Percentiles rank a stretch among this genome's conserved stretches.
These are phyloP conservation scores for Coffea humblotiana DNA, from an alignment of 305 asterid species.

Conservation along the genomic window DNA sequence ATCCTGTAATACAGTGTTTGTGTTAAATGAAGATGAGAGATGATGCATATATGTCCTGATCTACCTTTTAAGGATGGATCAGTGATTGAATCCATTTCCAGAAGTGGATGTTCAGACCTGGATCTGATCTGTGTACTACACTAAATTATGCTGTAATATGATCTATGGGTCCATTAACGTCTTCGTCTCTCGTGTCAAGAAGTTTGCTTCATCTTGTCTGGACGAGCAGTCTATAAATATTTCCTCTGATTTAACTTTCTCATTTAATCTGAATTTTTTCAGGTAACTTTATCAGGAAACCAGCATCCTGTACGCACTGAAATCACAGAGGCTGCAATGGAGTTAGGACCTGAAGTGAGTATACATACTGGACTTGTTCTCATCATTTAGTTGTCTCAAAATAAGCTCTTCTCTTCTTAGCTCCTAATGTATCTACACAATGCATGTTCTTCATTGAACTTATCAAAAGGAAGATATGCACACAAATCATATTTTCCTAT, in stretches of 20 bases:
- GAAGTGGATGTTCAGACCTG: neutral
- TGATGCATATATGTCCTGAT: neutral
- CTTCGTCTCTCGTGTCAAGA: neutral
- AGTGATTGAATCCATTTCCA: neutral
- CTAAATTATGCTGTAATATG: neutral
- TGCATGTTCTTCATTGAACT: neutral
- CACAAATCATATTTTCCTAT: neutral
- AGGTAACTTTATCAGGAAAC: conserved; percentile 94
- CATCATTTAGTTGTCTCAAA: neutral
- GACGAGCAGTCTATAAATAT: neutral
- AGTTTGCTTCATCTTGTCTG: neutral
- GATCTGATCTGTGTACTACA: neutral
- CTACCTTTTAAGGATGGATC: neutral
- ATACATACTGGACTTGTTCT: neutral
- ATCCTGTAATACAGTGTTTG: neutral
- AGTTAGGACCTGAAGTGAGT: conserved; percentile 81
- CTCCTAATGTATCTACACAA: neutral
- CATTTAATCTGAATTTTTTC: conserved; percentile 11
- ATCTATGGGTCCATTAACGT: neutral
- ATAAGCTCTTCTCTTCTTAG: neutral
- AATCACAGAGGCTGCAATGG: conserved; percentile 97
- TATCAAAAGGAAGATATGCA: neutral
- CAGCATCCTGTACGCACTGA: conserved; percentile 92
- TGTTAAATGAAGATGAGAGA: neutral
- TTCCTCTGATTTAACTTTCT: neutral